Conservation (phyloP, 495 filamentous ascomycete genomes). For the Aspergillus haitiensis region DNA sequence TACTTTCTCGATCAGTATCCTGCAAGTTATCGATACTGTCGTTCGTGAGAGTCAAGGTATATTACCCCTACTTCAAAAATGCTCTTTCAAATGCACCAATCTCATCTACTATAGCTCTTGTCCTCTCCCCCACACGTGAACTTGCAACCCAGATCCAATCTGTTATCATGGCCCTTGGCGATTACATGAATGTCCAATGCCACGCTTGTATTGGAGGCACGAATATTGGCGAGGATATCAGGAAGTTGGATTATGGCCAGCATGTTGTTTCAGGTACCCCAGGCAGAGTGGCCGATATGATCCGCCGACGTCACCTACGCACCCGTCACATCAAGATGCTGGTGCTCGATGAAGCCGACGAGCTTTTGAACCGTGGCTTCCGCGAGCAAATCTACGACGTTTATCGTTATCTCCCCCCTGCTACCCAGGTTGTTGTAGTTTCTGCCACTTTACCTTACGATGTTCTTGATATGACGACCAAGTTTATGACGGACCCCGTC, state of each 20-base stretch:
- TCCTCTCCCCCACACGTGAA: slow-evolving; percentile 97
- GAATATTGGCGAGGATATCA: slow-evolving; percentile 95
- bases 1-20: slow-evolving; percentile 95
- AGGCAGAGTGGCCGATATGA: slow-evolving; percentile 97
- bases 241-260: slow-evolving; percentile 93
- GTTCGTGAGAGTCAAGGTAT: slow-evolving; percentile 80
- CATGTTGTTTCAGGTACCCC: slow-evolving; percentile 97
- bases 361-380: slow-evolving; percentile 89
- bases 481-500: slow-evolving; percentile 99
- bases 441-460: slow-evolving; percentile 97
- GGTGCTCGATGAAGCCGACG: slow-evolving; percentile 96
- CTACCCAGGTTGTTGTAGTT: slow-evolving; percentile 96
- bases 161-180: slow-evolving; percentile 93
- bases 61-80: neutral
- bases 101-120: slow-evolving; percentile 61
- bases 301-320: slow-evolving; percentile 89
- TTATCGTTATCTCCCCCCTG: slow-evolving; percentile 92
- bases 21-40: slow-evolving; percentile 86
- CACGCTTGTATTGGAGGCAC: slow-evolving; percentile 98
- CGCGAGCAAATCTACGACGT: slow-evolving; percentile 99
- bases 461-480: slow-evolving; percentile 98
- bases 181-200: slow-evolving; percentile 99
- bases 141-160: slow-evolving; percentile 97
- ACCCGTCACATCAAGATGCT: slow-evolving; percentile 99
- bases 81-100: neutral